Percentiles rank a stretch among this genome's conserved stretches.
Evolutionary conservation across 495 filamentous ascomycete genomes (phyloP).

Genomic region (Penicillium nucicola): DNA sequence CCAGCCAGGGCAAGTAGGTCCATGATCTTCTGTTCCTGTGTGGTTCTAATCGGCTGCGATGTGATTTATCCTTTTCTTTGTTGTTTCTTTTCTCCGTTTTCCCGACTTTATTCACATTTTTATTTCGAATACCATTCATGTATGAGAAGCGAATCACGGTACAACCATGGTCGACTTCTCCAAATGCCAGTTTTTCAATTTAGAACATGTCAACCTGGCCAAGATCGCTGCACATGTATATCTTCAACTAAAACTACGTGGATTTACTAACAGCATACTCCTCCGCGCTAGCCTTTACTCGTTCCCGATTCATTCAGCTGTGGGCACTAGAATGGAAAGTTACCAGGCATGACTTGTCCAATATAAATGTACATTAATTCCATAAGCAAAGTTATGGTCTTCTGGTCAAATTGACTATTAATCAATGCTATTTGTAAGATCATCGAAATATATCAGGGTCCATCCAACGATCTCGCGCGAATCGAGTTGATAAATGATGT

Average conservation of each 20-base stretch:
- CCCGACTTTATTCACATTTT: neutral
- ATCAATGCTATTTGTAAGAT: constrained; percentile 6
- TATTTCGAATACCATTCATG: neutral
- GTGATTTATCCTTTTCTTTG: neutral
- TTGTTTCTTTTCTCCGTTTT: neutral
- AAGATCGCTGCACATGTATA: too few relatives aligned
- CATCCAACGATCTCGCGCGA: constrained; percentile 34
- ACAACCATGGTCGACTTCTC: too few relatives aligned
- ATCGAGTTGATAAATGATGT: constrained; percentile 19
- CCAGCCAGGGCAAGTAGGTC: constrained; percentile 43
- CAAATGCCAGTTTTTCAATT: too few relatives aligned
- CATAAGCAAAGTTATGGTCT: constrained; percentile 4
- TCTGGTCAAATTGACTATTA: constrained; percentile 17
- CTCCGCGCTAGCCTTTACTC: too few relatives aligned
- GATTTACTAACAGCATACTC: too few relatives aligned
- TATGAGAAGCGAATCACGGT: neutral
- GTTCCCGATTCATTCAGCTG: too few relatives aligned
- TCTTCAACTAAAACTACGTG: too few relatives aligned
- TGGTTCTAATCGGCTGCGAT: neutral
- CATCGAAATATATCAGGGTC: constrained; percentile 43
- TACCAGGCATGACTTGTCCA: too few relatives aligned
- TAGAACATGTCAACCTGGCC: too few relatives aligned
- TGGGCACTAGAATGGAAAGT: too few relatives aligned
- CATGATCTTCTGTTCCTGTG: neutral
- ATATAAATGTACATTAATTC: too few relatives aligned